phyloP scores from a whole-genome alignment of 208 protist genomes.

The Polymyxa betae region DNA sequence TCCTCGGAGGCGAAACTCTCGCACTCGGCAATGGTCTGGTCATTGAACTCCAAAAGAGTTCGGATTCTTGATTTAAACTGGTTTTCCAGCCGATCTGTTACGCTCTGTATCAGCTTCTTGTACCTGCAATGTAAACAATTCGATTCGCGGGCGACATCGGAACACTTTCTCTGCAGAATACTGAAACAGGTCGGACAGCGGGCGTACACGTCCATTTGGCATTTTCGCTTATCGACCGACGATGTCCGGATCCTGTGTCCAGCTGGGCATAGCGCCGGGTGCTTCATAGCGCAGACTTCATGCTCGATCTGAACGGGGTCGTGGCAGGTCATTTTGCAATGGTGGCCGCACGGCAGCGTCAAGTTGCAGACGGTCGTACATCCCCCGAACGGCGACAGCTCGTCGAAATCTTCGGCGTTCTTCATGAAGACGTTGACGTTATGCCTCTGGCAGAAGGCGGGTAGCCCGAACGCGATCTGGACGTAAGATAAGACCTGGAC shows the following conservation, averaged over 20 bases:
- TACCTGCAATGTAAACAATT: too few species aligned
- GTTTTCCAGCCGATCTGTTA: too few species aligned
- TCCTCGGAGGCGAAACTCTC: too few species aligned
- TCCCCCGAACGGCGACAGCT: neutral
- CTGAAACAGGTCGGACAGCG: too few species aligned
- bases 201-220: too few species aligned
- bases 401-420: neutral
- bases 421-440: neutral
- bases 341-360: neutral
- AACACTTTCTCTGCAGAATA: too few species aligned
- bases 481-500: neutral
- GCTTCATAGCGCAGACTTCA: neutral
- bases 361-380: neutral
- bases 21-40: too few species aligned
- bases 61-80: too few species aligned
- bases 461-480: neutral
- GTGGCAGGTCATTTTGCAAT: neutral
- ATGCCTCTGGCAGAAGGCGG: neutral
- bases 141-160: too few species aligned
- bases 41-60: too few species aligned
- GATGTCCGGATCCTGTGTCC: neutral
- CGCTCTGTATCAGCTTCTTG: too few species aligned
- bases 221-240: too few species aligned
- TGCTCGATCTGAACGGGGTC: neutral
- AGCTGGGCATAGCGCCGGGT: neutral